Evolutionary conservation across 139 green algal genomes (phyloP).

Genomic region (Chlamydomonas sp.): DNA sequence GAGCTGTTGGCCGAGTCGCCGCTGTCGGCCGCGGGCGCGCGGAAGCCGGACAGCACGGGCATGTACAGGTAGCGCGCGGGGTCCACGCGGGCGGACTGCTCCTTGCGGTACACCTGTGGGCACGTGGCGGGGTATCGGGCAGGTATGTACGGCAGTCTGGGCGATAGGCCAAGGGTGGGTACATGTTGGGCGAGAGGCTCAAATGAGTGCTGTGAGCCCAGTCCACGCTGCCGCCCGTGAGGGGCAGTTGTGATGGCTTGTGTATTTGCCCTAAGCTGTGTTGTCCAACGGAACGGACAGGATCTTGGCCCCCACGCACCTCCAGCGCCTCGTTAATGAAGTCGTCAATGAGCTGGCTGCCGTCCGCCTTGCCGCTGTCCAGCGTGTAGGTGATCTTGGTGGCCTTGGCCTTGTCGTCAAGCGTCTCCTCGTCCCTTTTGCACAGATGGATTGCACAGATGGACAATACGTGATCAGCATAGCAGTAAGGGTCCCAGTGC

Average conservation of each 20-base stretch:
- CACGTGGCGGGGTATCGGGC: too few species aligned
- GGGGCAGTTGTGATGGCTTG: too few species aligned
- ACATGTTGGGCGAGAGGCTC: too few species aligned
- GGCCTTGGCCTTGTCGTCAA: slow-evolving; percentile 47
- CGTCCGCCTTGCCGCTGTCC: slow-evolving; percentile 24
- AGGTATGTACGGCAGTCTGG: too few species aligned
- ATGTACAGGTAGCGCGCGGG: slow-evolving; percentile 33
- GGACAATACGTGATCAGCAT: neutral
- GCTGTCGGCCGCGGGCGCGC: neutral
- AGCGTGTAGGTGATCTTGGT: slow-evolving; percentile 33
- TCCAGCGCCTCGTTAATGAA: slow-evolving; percentile 51
- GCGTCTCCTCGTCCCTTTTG: slow-evolving; percentile 26
- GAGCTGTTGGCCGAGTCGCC: neutral
- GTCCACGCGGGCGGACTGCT: slow-evolving; percentile 35
- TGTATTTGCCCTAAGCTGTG: too few species aligned
- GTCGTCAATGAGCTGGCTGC: slow-evolving; percentile 25
- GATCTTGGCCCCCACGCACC: neutral
- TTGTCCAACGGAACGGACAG: too few species aligned
- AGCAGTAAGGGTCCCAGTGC: neutral
- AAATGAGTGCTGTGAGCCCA: too few species aligned
- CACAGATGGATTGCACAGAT: neutral
- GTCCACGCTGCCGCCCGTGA: too few species aligned
- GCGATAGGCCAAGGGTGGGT: too few species aligned
- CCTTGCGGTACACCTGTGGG: slow-evolving; percentile 31
- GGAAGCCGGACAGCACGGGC: slow-evolving; percentile 18